Conservation (phyloP, 2,329 filamentous ascomycete species). For the Fusarium abutilonis region DNA sequence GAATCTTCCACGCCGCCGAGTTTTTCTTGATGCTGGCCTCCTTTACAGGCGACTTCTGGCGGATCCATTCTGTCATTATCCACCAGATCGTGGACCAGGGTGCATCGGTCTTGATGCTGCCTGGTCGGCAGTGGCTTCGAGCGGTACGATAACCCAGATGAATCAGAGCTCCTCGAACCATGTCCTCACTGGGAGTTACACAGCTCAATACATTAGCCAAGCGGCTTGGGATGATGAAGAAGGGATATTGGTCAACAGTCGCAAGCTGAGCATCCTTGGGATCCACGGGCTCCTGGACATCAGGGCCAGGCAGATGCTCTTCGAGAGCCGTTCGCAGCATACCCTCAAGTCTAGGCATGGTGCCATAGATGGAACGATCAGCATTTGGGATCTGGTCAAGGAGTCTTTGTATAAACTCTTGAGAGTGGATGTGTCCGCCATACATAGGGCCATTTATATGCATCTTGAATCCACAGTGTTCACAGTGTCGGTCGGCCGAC, state of each 20-base stretch:
- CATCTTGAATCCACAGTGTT: slow-evolving; percentile 86
- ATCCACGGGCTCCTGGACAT: slow-evolving; percentile 52
- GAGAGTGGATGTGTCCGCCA: slow-evolving; percentile 86
- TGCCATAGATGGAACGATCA: slow-evolving; percentile 78
- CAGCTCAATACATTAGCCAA: slow-evolving; percentile 83
- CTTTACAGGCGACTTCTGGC: slow-evolving; percentile 82
- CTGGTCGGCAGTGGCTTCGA: slow-evolving; percentile 87
- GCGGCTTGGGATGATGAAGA: slow-evolving; percentile 83
- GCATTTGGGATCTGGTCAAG: slow-evolving; percentile 75
- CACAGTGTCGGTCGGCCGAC: slow-evolving; percentile 71
- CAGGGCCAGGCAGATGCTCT: slow-evolving; percentile 63
- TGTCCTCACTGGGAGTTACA: slow-evolving; percentile 79
- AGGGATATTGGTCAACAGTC: slow-evolving; percentile 77
- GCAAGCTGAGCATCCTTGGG: slow-evolving; percentile 64
- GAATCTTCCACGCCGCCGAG: slow-evolving; percentile 77
- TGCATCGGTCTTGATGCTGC: slow-evolving; percentile 92
- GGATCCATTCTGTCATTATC: slow-evolving; percentile 90
- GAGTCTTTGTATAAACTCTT: slow-evolving; percentile 81
- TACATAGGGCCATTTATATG: slow-evolving; percentile 96
- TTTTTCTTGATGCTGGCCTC: slow-evolving; percentile 73
- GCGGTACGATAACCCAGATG: slow-evolving; percentile 84
- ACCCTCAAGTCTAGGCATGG: slow-evolving; percentile 82
- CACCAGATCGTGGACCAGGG: slow-evolving; percentile 93
- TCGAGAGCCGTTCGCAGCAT: slow-evolving; percentile 92
- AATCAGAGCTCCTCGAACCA: slow-evolving; percentile 81